Conservation (phyloP, 164 flowering plant species). For the Magnolia kwangsiensis region DNA sequence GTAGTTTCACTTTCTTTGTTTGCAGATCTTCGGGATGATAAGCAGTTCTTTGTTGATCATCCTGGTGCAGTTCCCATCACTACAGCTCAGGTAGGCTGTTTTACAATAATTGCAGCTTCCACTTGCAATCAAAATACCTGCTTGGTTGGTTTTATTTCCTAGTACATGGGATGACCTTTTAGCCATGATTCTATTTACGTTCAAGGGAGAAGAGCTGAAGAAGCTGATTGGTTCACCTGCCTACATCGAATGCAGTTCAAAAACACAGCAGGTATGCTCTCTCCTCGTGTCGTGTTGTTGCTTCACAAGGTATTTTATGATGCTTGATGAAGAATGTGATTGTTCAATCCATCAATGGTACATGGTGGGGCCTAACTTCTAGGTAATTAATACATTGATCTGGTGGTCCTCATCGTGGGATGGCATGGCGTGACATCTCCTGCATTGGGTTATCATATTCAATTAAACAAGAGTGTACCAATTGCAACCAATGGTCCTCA, state of each 20-base stretch:
- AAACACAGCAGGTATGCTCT: slow-evolving; percentile 66
- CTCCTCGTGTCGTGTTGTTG: not conserved
- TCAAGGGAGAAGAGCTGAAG: slow-evolving; percentile 76
- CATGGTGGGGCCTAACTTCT: too few species aligned
- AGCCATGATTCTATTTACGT: not conserved
- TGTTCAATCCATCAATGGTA: not conserved
- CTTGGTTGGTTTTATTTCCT: not conserved
- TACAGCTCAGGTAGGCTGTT: slow-evolving; percentile 23
- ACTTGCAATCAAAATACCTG: not conserved
- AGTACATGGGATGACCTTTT: not conserved
- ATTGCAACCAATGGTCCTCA: too few species aligned
- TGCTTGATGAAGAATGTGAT: not conserved
- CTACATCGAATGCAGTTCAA: slow-evolving; percentile 82
- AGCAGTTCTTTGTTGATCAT: slow-evolving; percentile 73
- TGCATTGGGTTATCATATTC: too few species aligned
- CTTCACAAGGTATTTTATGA: not conserved
- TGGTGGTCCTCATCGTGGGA: too few species aligned
- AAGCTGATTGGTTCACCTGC: slow-evolving; percentile 74
- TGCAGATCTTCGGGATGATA: slow-evolving; percentile 89
- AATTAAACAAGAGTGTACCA: too few species aligned
- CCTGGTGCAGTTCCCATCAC: slow-evolving; percentile 85
- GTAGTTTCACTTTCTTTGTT: not conserved
- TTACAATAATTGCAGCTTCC: not conserved
- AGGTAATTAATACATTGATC: too few species aligned
- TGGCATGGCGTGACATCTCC: too few species aligned